Conservation (phyloP, 306 rosid genomes). For the Citrullus colocynthis region DNA sequence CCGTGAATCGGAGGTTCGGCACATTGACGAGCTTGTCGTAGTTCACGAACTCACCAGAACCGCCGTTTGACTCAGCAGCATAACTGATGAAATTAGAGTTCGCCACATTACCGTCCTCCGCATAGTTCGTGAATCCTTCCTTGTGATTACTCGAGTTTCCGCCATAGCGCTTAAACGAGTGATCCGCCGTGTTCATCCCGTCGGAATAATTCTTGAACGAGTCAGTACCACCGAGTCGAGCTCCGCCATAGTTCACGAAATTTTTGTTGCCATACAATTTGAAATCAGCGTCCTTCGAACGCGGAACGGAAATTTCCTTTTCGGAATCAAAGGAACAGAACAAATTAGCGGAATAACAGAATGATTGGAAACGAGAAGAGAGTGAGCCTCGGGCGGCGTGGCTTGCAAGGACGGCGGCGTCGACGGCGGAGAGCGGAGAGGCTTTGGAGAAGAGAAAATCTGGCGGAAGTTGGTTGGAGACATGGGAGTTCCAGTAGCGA, state of each 20-base stretch:
- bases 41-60: constrained; percentile 44
- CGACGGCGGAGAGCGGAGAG: constrained; percentile 45
- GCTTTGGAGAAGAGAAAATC: constrained; percentile 55
- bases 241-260: constrained; percentile 51
- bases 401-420: constrained; percentile 30
- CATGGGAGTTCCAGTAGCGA: constrained; percentile 61
- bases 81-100: constrained; percentile 46
- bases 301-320: neutral
- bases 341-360: constrained; percentile 50
- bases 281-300: constrained; percentile 30
- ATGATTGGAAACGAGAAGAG: constrained; percentile 22
- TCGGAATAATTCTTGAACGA: constrained; percentile 80
- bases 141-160: constrained; percentile 25
- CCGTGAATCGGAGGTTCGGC: constrained; percentile 54
- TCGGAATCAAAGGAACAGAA: constrained; percentile 37
- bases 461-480: constrained; percentile 38
- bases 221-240: constrained; percentile 33
- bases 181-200: constrained; percentile 43
- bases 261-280: constrained; percentile 35
- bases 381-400: constrained; percentile 24
- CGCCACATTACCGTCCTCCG: constrained; percentile 56
- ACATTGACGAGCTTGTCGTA: constrained; percentile 63
- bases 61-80: constrained; percentile 25
- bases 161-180: constrained; percentile 57
- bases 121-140: constrained; percentile 52